phyloP scores from a whole-genome alignment of 306 rosid species.

The Begonia peltatifolia region DNA sequence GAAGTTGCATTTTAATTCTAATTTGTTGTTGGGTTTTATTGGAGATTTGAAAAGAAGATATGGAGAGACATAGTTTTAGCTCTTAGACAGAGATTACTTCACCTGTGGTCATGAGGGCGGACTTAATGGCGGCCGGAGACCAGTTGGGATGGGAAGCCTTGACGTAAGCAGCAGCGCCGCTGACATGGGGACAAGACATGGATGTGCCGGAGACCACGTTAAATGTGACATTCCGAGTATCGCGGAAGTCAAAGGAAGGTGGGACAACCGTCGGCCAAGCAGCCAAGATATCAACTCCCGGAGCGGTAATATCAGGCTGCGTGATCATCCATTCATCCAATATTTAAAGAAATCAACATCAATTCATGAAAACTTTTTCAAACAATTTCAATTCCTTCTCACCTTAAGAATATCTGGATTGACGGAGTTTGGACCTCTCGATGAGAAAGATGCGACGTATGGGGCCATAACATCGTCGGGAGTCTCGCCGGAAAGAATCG shows the following conservation, averaged over 20 bases:
- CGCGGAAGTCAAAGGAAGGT: background rate
- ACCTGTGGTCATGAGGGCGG: constrained; percentile 25
- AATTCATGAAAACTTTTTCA: background rate
- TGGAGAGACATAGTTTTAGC: too few relatives aligned
- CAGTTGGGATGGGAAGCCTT: constrained; percentile 20
- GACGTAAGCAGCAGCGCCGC: constrained; percentile 19
- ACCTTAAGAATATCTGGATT: constrained; percentile 17
- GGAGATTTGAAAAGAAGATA: too few relatives aligned
- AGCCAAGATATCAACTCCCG: constrained; percentile 21
- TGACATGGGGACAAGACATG: constrained; percentile 22
- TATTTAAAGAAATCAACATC: constrained; percentile 9
- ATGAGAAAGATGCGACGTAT: constrained; percentile 17
- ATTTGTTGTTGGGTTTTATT: too few relatives aligned
- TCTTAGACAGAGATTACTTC: too few relatives aligned
- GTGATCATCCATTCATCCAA: too few relatives aligned
- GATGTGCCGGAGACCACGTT: constrained; percentile 16
- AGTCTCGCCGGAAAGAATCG: constrained; percentile 7
- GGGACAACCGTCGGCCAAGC: constrained; percentile 16
- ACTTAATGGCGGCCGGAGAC: constrained; percentile 22
- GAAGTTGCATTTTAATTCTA: too few relatives aligned
- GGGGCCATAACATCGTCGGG: constrained; percentile 14
- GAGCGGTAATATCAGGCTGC: constrained; percentile 23
- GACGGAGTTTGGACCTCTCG: constrained; percentile 20
- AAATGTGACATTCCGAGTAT: constrained; percentile 10
- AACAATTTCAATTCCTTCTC: background rate